Conservation (phyloP, 1,284 basidiomycete species). For the Melampsora americana region DNA sequence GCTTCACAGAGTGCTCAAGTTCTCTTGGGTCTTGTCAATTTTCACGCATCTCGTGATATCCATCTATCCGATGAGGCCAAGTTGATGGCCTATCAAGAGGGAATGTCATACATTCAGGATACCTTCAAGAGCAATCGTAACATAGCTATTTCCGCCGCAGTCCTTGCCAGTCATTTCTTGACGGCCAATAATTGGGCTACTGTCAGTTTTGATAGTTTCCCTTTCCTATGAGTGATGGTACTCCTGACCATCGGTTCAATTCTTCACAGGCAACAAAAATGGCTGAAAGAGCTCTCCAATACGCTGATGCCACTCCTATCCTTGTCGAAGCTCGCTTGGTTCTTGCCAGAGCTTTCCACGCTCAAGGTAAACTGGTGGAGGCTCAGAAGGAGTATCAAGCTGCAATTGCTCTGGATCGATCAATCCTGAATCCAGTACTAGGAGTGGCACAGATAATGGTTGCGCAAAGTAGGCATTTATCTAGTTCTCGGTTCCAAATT, state of each 20-base stretch:
- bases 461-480: constrained; percentile 35
- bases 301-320: constrained; percentile 75
- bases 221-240: background rate
- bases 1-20: constrained; percentile 69
- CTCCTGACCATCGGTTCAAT: background rate
- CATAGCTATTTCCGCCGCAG: constrained; percentile 72
- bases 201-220: constrained; percentile 44
- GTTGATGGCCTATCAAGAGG: constrained; percentile 59
- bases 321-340: constrained; percentile 75
- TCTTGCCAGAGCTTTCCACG: constrained; percentile 72
- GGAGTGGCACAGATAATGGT: constrained; percentile 72
- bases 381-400: constrained; percentile 71
- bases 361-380: constrained; percentile 62
- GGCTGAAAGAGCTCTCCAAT: constrained; percentile 86
- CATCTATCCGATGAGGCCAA: constrained; percentile 64
- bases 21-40: constrained; percentile 73
- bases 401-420: constrained; percentile 70
- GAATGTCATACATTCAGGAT: constrained; percentile 60
- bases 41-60: constrained; percentile 73
- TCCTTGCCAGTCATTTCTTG: constrained; percentile 69
- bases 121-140: constrained; percentile 74
- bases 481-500: constrained; percentile 9
- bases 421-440: constrained; percentile 72
- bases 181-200: constrained; percentile 59
- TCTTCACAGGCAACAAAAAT: constrained; percentile 71